A percentile compares a stretch with the other conserved stretches of the same genome.
These are phyloP conservation scores for Pythium myriotylum DNA, from an alignment of 352 stramenopile species.

Conservation along the genomic window DNA sequence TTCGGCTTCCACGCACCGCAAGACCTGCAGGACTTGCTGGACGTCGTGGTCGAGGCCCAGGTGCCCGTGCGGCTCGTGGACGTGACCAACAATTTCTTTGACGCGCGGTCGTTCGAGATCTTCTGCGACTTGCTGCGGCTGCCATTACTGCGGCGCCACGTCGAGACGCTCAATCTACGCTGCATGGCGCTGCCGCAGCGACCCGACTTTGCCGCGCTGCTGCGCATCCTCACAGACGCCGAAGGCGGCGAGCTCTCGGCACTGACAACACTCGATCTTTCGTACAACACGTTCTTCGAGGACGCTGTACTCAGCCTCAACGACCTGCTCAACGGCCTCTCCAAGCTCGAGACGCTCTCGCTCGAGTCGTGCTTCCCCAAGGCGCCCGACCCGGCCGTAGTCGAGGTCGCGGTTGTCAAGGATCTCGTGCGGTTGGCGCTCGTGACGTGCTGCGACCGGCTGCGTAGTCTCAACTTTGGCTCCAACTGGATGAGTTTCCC, in stretches of 20 bases:
- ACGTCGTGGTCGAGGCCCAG: slow-evolving; percentile 41
- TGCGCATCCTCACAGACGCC: slow-evolving; percentile 40
- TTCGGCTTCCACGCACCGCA: slow-evolving; percentile 57
- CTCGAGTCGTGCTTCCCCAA: slow-evolving; percentile 66
- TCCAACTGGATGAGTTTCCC: slow-evolving; percentile 56
- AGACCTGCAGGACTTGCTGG: slow-evolving; percentile 53
- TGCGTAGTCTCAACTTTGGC: slow-evolving; percentile 54
- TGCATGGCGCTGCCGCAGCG: slow-evolving; percentile 52
- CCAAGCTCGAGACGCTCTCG: slow-evolving; percentile 41
- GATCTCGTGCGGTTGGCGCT: slow-evolving; percentile 44
- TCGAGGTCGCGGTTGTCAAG: slow-evolving; percentile 42
- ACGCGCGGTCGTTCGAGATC: slow-evolving; percentile 46
- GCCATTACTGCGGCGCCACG: slow-evolving; percentile 33
- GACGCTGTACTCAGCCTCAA: slow-evolving; percentile 40
- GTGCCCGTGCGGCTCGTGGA: slow-evolving; percentile 49
- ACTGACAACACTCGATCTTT: slow-evolving; percentile 61
- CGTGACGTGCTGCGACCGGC: slow-evolving; percentile 36
- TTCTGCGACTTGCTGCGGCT: slow-evolving; percentile 50
- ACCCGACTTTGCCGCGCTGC: slow-evolving; percentile 43
- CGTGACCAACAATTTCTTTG: slow-evolving; percentile 70
- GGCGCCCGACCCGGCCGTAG: slow-evolving; percentile 38
- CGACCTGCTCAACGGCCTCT: slow-evolving; percentile 42
- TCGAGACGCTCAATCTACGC: slow-evolving; percentile 46
- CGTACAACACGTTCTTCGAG: slow-evolving; percentile 65
- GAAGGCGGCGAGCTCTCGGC: slow-evolving; percentile 26